Conservation (phyloP, 345 rosid species). For the Eutrema japonicum region DNA sequence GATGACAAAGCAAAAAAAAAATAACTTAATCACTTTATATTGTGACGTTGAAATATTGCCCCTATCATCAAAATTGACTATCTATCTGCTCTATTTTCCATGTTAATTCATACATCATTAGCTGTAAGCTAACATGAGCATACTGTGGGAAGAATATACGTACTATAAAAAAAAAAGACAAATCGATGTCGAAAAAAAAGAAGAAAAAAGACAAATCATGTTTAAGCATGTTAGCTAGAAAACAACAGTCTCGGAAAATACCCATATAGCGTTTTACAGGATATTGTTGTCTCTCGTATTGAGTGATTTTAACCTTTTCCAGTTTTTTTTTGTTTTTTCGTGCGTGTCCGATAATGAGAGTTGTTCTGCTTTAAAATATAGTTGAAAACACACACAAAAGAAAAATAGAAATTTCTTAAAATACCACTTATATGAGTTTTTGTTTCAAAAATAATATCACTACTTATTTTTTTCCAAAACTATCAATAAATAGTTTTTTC, state of each 20-base stretch:
- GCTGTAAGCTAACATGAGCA: background rate
- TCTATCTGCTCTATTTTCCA: no score
- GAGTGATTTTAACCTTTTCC: conserved; percentile 12
- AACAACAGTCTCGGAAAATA: conserved; percentile 8
- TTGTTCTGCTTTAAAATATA: background rate
- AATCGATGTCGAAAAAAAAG: background rate
- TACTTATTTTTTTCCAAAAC: no score
- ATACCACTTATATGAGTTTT: no score
- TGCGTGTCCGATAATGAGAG: background rate
- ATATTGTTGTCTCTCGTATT: background rate
- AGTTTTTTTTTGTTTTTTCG: background rate
- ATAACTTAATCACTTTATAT: no score
- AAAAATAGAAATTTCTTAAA: background rate
- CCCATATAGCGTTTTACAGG: background rate
- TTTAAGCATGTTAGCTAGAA: background rate
- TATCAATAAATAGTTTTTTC: no score
- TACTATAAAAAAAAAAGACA: no score
- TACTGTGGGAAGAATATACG: background rate
- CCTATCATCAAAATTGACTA: no score
- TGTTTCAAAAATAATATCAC: no score
- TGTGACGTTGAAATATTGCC: no score
- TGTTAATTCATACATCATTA: no score
- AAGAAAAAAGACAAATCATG: background rate
- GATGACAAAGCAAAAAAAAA: no score
- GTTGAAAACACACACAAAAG: background rate